Base-by-base conservation (phyloP, 2,329 filamentous ascomycete species). In the Cladosporium halotolerans region DNA sequence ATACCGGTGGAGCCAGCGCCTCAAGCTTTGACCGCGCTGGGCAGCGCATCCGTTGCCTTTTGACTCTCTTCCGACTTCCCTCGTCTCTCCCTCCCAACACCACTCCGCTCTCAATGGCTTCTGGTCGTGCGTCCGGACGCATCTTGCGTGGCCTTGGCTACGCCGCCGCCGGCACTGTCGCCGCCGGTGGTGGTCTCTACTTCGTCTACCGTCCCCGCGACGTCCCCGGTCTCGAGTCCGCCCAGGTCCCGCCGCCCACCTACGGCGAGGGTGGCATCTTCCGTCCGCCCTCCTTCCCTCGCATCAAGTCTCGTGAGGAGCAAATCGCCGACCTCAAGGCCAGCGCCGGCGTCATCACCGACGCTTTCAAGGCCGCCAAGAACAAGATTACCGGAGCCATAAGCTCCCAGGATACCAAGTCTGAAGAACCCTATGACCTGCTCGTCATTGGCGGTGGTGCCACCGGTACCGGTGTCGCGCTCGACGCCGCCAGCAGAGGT, bases 381-480 rank as follows among this genome's bases (percentile, higher is more conserved):
- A 67, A 64, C 43, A 70, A 67, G 48, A 65, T 68, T 50, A 68
- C 69, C 54, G 63, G 71, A 40, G 71, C 69, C n/a, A 61, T 63
- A 1, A 49, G 64, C 50, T 36, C 38, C 19, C 59, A 66, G 52
- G 59, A 64, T 13, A 61, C 59, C 46, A 62, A 63, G 45, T 46
- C 55, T 52, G 60, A 59, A 44, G 63, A 57, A 3, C 58, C 56
- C 47, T 92, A 91, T 63, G 88, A 92, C 66, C 75, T 93, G 39
- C 75, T 92, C 58, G 76, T 93, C 62, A 88, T 92, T 62, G 88
- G 88, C 54, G 87, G 83, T 58, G 88, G 88, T 59, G 88, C 88
- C 11, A 92, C 88, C 2, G 88, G 88, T 11, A 79, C 87, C 5
- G 88, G 88, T 19, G 89, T 93, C 62, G 88, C 88, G 10, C 79